phyloP scores from a whole-genome alignment of 23 red algal genomes.

The Cyanidium caldarium region DNA sequence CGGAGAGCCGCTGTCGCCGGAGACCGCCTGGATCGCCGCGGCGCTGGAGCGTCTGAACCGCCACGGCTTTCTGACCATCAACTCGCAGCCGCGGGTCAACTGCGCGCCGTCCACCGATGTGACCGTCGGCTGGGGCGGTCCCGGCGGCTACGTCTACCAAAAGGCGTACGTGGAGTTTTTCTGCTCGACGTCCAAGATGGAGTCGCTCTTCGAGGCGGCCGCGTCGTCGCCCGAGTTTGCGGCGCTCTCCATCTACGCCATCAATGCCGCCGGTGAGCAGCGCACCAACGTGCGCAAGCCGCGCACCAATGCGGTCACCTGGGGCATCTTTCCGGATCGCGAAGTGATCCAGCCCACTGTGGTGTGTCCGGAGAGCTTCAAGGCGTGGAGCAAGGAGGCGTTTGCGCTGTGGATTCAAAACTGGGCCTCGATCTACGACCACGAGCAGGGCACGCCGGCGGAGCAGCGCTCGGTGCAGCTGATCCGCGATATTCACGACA shows the following conservation, averaged over 20 bases:
- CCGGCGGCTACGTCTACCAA: constrained; percentile 92
- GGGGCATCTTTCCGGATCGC: constrained; percentile 90
- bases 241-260: constrained; percentile 59
- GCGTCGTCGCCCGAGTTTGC: constrained; percentile 13
- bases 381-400: constrained; percentile 88
- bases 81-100: constrained; percentile 93
- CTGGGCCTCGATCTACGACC: constrained; percentile 41
- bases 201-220: constrained; percentile 57
- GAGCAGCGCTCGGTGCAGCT: constrained; percentile 21
- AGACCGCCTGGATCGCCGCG: constrained; percentile 46
- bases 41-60: constrained; percentile 64
- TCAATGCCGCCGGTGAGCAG: constrained; percentile 24
- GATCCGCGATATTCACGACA: constrained; percentile 57
- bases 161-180: constrained; percentile 99
- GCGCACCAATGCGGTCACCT: constrained; percentile 75
- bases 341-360: constrained; percentile 92
- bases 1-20: constrained; percentile 42
- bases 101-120: constrained; percentile 77
- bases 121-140: constrained; percentile 83
- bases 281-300: constrained; percentile 33
- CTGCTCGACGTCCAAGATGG: constrained; percentile 31
- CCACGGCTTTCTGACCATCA: constrained; percentile 84
- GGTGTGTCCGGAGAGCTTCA: constrained; percentile 67
- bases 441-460: neutral
- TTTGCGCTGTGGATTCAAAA: constrained; percentile 75